Percentiles rank a stretch among this genome's conserved stretches.
Conservation (phyloP, 108 stramenopile genomes). For the Seminavis robusta region DNA sequence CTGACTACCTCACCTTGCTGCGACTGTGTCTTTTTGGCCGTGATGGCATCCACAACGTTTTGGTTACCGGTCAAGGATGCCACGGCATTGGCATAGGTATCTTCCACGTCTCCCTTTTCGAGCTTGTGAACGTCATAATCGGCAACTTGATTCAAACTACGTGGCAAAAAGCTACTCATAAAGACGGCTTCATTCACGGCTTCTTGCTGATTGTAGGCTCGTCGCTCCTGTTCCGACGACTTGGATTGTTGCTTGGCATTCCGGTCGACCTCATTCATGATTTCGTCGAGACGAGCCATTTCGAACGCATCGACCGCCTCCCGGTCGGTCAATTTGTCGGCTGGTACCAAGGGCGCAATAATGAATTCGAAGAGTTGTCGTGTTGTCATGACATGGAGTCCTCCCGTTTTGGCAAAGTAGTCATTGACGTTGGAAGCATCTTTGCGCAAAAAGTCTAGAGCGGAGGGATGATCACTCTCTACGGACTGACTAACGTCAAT, state of each 20-base stretch:
- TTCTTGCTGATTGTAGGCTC: constrained; percentile 62
- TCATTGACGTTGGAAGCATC: constrained; percentile 96
- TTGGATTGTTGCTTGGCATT: constrained; percentile 18
- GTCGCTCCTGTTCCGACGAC: constrained; percentile 52
- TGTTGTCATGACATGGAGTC: constrained; percentile 83
- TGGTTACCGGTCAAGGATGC: constrained; percentile 84
- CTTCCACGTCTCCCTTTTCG: constrained; percentile 84
- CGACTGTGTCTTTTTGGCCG: constrained; percentile 35
- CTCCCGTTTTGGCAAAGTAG: constrained; percentile 87
- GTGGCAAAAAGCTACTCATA: constrained; percentile 87
- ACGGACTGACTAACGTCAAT: constrained; percentile 98
- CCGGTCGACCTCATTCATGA: constrained; percentile 58
- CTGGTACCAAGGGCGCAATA: constrained; percentile 37
- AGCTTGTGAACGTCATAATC: constrained; percentile 83
- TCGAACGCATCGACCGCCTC: constrained; percentile 16
- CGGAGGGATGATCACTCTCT: constrained; percentile 94
- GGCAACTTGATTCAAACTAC: constrained; percentile 85
- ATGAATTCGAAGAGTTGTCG: constrained; percentile 88
- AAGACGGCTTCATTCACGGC: constrained; percentile 87
- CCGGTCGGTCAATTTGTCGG: background rate
- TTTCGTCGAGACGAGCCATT: constrained; percentile 45
- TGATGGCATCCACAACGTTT: constrained; percentile 64
- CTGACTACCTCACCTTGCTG: constrained; percentile 4
- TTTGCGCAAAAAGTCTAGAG: constrained; percentile 95
- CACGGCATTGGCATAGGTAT: constrained; percentile 83